phyloP scores from a whole-genome alignment of 176 grass and related monocot genomes.

The Rhynchospora breviuscula region DNA sequence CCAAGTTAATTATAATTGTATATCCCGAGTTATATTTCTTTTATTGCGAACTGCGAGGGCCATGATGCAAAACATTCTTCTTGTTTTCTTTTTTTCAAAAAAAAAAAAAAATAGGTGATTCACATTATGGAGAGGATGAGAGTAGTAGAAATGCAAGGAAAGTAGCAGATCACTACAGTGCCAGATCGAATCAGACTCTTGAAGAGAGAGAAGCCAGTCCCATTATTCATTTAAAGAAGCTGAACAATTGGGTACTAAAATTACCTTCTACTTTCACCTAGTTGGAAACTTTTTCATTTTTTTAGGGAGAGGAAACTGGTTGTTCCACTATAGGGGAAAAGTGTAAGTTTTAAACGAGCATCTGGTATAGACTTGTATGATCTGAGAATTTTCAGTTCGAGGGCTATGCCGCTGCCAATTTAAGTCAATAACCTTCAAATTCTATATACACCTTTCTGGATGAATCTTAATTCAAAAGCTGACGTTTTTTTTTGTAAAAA shows the following conservation, averaged over 20 bases:
- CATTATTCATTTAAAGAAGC: conserved; percentile 98
- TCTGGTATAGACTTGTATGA: not conserved
- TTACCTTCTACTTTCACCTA: not conserved
- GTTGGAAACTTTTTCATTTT: not conserved
- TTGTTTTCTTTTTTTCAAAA: not conserved
- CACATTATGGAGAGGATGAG: conserved; percentile 28
- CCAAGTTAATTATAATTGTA: not conserved
- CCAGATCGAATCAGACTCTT: conserved; percentile 93
- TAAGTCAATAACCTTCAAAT: not conserved
- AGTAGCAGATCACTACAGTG: conserved; percentile 94
- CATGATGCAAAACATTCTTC: not conserved
- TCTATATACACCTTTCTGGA: not conserved
- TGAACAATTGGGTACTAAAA: conserved; percentile 83
- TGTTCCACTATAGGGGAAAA: not conserved
- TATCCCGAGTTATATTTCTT: not conserved
- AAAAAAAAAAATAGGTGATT: not conserved
- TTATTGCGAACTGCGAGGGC: not conserved
- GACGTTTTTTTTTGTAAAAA: conserved; percentile 4
- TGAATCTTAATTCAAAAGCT: not conserved
- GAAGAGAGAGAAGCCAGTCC: conserved; percentile 92
- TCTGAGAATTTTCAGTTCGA: not conserved
- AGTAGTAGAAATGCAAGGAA: conserved; percentile 40
- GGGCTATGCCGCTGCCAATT: not conserved
- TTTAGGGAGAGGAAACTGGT: not conserved
- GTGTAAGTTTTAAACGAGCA: not conserved